phyloP scores from a whole-genome alignment of 2,329 filamentous ascomycete genomes.

The Hypoxylon sp. region DNA sequence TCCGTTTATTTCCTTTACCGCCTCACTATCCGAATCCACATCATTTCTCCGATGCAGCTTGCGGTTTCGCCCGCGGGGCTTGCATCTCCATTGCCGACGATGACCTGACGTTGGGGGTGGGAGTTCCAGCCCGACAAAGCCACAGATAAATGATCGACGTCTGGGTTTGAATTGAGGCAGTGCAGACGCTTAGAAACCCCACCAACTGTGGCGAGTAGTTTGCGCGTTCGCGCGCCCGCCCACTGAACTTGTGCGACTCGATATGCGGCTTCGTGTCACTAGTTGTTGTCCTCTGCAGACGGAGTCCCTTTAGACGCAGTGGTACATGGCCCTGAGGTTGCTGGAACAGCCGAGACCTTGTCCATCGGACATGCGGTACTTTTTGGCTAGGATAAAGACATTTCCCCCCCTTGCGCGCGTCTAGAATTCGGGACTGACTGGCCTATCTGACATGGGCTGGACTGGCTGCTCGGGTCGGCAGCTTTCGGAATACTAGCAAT shows the following conservation, averaged over 20 bases:
- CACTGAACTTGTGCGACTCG: constrained; percentile 27
- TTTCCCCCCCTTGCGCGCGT: constrained; percentile 8
- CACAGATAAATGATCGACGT: constrained; percentile 41
- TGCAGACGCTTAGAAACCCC: constrained; percentile 26
- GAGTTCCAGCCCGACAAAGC: constrained; percentile 36
- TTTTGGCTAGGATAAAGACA: constrained; percentile 26
- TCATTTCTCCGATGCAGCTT: constrained; percentile 26
- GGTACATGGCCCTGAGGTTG: constrained; percentile 31
- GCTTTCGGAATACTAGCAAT: constrained; percentile 10
- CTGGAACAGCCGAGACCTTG: constrained; percentile 30
- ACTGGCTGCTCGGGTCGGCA: constrained; percentile 14
- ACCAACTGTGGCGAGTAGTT: constrained; percentile 45
- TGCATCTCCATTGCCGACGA: constrained; percentile 3
- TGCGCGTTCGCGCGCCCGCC: constrained; percentile 34
- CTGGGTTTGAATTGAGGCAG: constrained; percentile 42
- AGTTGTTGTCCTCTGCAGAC: constrained; percentile 17
- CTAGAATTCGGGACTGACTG: constrained; percentile 15
- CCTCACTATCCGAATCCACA: constrained; percentile 23
- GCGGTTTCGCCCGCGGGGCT: constrained; percentile 16
- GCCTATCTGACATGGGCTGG: no score
- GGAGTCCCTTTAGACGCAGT: constrained; percentile 21
- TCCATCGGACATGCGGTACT: constrained; percentile 32
- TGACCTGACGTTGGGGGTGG: constrained; percentile 28
- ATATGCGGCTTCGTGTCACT: constrained; percentile 40
- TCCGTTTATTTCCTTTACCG: constrained; percentile 23